These are phyloP conservation scores for Gymnopus androsaceus DNA, from an alignment of 1,284 basidiomycete species.

Conservation along the genomic window DNA sequence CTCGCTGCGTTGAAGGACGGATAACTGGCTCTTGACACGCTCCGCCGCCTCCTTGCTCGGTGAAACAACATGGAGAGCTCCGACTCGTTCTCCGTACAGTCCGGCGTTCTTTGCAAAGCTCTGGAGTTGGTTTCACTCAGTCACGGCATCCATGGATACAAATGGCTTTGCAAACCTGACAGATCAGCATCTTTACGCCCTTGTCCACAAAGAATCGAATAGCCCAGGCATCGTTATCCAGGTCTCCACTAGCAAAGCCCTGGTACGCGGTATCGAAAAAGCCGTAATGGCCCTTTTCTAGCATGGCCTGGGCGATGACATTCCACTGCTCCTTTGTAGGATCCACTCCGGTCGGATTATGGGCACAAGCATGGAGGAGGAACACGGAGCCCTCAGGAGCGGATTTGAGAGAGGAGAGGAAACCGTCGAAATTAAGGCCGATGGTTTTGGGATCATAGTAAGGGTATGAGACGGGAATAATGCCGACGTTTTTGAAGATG, in stretches of 20 bases:
- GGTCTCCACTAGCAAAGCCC: constrained; percentile 86
- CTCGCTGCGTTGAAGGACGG: constrained; percentile 86
- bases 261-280: constrained; percentile 98
- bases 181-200: constrained; percentile 81
- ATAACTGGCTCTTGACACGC: constrained; percentile 81
- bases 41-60: constrained; percentile 64
- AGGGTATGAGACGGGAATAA: constrained; percentile 80
- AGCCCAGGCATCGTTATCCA: constrained; percentile 76
- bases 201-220: constrained; percentile 76
- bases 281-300: constrained; percentile 79
- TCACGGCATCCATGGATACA: constrained; percentile 4
- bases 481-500: constrained; percentile 84
- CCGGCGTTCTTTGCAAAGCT: constrained; percentile 97
- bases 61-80: constrained; percentile 79
- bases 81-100: constrained; percentile 88
- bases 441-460: constrained; percentile 93
- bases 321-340: constrained; percentile 90
- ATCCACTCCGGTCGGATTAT: constrained; percentile 96
- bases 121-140: constrained; percentile 39
- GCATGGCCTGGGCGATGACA: constrained; percentile 74
- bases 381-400: constrained; percentile 82
- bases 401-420: constrained; percentile 64
- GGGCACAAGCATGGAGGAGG: constrained; percentile 91
- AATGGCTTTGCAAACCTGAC: constrained; percentile 60
- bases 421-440: constrained; percentile 80